Conservation (phyloP, 805 yeast genomes). For the Starmerella vitae region DNA sequence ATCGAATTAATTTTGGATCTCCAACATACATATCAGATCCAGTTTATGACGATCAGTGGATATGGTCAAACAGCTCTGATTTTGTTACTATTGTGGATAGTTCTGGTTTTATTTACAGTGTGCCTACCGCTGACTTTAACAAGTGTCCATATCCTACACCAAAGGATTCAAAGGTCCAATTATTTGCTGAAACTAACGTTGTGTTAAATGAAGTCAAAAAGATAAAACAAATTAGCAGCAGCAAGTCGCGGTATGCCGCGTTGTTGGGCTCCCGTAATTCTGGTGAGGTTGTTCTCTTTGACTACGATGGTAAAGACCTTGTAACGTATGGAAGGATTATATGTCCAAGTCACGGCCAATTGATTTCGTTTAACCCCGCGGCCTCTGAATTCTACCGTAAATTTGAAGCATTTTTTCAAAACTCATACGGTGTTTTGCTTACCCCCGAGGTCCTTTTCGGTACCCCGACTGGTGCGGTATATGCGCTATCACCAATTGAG, state of each 20-base stretch:
- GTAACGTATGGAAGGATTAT: background rate
- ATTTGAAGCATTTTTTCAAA: background rate
- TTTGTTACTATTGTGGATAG: background rate
- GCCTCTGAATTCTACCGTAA: background rate
- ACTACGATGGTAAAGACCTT: background rate
- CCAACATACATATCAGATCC: background rate
- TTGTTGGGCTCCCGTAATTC: too few relatives aligned
- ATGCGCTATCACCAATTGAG: background rate
- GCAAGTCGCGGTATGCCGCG: background rate
- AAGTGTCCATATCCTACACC: background rate
- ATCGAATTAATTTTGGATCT: background rate
- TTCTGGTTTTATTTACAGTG: background rate
- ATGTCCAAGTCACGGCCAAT: background rate
- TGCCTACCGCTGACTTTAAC: background rate
- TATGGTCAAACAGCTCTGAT: background rate
- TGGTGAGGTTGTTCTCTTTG: background rate
- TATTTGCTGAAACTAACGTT: background rate
- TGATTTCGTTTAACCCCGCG: background rate
- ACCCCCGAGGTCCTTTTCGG: background rate
- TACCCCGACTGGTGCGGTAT: background rate
- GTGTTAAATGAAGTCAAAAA: background rate
- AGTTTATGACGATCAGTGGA: conserved; percentile 9
- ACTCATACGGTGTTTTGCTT: background rate
- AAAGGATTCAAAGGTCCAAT: background rate
- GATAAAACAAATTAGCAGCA: background rate